Base-by-base conservation (phyloP, 2,329 filamentous ascomycete genomes). In the Fusarium sambucinum region DNA sequence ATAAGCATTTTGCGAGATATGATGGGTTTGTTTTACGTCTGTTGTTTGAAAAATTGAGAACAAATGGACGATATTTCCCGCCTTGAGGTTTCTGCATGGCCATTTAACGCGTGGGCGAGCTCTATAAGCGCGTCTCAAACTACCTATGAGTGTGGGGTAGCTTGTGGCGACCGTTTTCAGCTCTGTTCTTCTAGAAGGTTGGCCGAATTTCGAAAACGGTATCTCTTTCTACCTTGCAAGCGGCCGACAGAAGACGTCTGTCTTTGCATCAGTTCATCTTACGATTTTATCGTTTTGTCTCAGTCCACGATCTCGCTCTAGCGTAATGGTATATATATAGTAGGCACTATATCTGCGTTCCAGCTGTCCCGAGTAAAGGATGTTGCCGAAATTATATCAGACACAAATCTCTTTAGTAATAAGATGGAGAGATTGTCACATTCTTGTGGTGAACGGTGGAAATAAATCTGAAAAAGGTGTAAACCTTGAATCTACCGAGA, bases 1-100 rank as follows among this genome's bases (percentile, higher is more conserved):
- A 94, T 91, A 40, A 94, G 84, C 91, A 94, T 94, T 27, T 75
- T 80, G 61, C 33, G 7, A 50, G 21, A 19, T 32, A 1, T 10
- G 17, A 33, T 27, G 13, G 29, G 27, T 30, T 32, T 37, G n/a
- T 44, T 52, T 25, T 29, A 38, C 16, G 25, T 46, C 35, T 32
- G 35, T 38, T 37, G 23, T 46, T 59, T 32, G 29, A 33, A 17
- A 17, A 21, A 33, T 30, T 38, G 33, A 23, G 11, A 37, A 35
- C 38, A 35, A 33, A 47, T 54, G 35, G 21, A 41, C 30, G 40
- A 41, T 41, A 17, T 50, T 56, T 60, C 51, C 56, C 47, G 14
- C 42, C 32, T 32, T 29, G 40, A 40, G 32, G 33, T 67, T 69
- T 69, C 51, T 35, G 30, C 25, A 51, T 50, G 42, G 52, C 37